These are phyloP conservation scores for Iberis pinnata DNA, from an alignment of 345 rosid species.

Conservation along the genomic window DNA sequence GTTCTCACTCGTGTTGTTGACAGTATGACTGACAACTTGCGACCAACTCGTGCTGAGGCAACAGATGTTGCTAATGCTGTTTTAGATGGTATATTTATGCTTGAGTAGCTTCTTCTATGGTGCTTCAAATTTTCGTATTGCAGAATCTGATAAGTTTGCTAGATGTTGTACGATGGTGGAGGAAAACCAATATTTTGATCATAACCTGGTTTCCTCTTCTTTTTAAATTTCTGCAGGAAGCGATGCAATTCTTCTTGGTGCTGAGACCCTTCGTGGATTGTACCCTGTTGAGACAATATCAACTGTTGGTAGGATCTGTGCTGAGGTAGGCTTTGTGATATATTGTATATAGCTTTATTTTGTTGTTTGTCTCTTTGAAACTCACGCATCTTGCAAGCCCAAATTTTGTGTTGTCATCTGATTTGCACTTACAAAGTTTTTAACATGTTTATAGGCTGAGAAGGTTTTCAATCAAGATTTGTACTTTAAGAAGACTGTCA, in stretches of 20 bases:
- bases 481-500: slow-evolving; percentile 85
- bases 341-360: background rate
- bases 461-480: slow-evolving; percentile 91
- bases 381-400: background rate
- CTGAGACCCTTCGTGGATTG: slow-evolving; percentile 91
- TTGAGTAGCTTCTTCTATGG: background rate
- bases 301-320: slow-evolving; percentile 78
- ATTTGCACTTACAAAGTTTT: background rate
- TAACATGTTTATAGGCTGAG: slow-evolving; percentile 56
- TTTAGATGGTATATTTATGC: slow-evolving; percentile 60
- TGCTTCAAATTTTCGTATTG: slow-evolving; percentile 4
- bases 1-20: slow-evolving; percentile 90
- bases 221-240: slow-evolving; percentile 43
- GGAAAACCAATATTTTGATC: slow-evolving; percentile 1
- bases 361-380: background rate
- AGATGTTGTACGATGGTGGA: background rate
- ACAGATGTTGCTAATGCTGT: slow-evolving; percentile 99
- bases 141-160: slow-evolving; percentile 5
- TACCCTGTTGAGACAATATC: slow-evolving; percentile 87
- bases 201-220: slow-evolving; percentile 1
- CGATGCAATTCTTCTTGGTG: slow-evolving; percentile 95
- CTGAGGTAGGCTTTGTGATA: slow-evolving; percentile 50
- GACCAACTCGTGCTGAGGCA: slow-evolving; percentile 99
- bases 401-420: background rate
- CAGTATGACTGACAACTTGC: slow-evolving; percentile 92